phyloP scores from a whole-genome alignment of 768 basidiomycete genomes.

The Lactifluus hygrophoroides region DNA sequence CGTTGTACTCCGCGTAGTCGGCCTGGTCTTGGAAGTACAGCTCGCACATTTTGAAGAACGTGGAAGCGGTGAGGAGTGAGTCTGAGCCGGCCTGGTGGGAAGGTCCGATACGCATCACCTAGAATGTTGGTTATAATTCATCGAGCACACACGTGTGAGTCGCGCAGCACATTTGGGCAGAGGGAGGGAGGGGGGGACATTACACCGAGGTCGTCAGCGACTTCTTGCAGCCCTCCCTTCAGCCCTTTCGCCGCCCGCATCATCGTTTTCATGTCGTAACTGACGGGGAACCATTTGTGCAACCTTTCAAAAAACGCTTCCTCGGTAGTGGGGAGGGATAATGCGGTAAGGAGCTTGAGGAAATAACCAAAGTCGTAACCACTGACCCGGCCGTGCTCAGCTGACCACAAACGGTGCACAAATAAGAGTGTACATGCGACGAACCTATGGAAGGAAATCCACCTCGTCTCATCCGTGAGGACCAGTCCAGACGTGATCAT shows the following conservation, averaged over 20 bases:
- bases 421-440: constrained; percentile 25
- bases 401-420: not conserved
- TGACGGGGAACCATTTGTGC: constrained; percentile 86
- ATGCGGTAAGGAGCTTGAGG: constrained; percentile 81
- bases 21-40: constrained; percentile 86
- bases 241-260: constrained; percentile 79
- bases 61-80: constrained; percentile 83
- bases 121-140: not conserved
- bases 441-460: constrained; percentile 98
- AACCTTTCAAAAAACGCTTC: constrained; percentile 84
- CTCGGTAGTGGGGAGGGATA: constrained; percentile 82
- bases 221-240: constrained; percentile 87
- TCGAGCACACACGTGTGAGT: not conserved
- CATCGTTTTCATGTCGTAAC: constrained; percentile 97
- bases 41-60: constrained; percentile 95
- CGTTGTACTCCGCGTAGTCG: constrained; percentile 75
- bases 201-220: constrained; percentile 93
- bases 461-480: constrained; percentile 77
- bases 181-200: constrained; percentile 23
- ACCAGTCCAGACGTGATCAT: constrained; percentile 96
- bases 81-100: constrained; percentile 98
- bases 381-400: constrained; percentile 35
- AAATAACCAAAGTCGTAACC: constrained; percentile 99
- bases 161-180: not conserved
- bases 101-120: constrained; percentile 84